Base-by-base conservation (phyloP, 495 filamentous ascomycete species). In the Podospora conica region DNA sequence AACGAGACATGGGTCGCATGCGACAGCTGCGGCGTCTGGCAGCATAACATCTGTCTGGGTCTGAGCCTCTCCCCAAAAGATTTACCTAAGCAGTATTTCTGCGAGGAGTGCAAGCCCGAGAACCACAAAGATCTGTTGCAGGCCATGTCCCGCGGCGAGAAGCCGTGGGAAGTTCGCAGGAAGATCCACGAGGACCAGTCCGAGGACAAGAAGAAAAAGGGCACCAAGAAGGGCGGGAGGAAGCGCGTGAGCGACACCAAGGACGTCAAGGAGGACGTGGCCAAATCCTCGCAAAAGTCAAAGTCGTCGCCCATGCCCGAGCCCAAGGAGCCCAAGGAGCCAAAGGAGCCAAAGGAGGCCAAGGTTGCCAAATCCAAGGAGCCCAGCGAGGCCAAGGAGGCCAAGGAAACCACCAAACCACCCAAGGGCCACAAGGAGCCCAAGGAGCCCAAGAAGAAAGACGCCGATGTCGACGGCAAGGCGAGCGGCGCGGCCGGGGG, bases 1-100 rank as follows among this genome's bases (percentile, higher is more conserved):
- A 86, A 92, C 40, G 87, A 92, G 70, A 93, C 96, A 75, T 87
- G 86, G 86, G 96, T 98, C 71, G 89, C 90, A 70, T 98, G 95
- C 78, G 95, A 98, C 71, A 84, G 81, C 33, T 98, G 95, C 72
- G 85, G 86, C 27, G 92, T 88, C 57, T 98, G 95, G 95, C 95
- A 98, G 76, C 95, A 98, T 74, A 96, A 96, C 71, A 87, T 93
- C 68, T 98, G 95, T 75, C 92, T 98, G 86, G 92, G 91, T 27
- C 82, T 96, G 66, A 86, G 87, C 65, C 88, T 91, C 68, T 87
- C 87, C 65, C 85, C 90, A 18, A 87, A 91, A 40, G 85, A 90
- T 66, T 79, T 91, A 66, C 90, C 90, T 29, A 82, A 84, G 70
- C 78, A 89, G 72, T 98, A 98, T 78, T 93, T 87, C 74, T 98